A percentile compares a stretch with the other conserved stretches of the same genome.
These are phyloP conservation scores for Tuber brumale DNA, from an alignment of 495 filamentous ascomycete genomes.

Conservation along the genomic window DNA sequence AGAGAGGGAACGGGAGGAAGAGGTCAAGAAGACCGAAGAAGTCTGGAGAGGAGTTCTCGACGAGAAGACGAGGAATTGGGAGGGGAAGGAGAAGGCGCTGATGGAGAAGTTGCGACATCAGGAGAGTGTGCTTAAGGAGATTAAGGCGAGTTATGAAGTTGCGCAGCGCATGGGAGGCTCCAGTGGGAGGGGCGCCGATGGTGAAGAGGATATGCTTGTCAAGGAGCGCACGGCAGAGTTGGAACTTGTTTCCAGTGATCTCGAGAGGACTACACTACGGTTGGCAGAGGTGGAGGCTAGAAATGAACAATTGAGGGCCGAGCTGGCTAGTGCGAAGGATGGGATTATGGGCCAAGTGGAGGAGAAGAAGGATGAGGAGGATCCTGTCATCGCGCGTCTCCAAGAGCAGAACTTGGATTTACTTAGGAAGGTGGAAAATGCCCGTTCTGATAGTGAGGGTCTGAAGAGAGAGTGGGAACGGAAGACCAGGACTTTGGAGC, in stretches of 20 bases:
- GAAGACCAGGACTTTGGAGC: constrained; percentile 65
- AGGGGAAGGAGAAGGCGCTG: constrained; percentile 81
- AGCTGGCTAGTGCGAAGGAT: constrained; percentile 68
- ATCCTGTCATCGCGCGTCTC: constrained; percentile 75
- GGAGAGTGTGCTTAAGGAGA: constrained; percentile 81
- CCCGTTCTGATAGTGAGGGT: constrained; percentile 71
- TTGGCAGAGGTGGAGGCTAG: constrained; percentile 87
- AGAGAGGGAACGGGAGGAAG: constrained; percentile 60
- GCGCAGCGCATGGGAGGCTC: constrained; percentile 70
- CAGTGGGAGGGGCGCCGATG: constrained; percentile 31
- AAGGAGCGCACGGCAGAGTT: constrained; percentile 80
- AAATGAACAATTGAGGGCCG: constrained; percentile 86
- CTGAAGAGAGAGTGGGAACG: constrained; percentile 65
- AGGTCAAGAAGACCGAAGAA: constrained; percentile 75
- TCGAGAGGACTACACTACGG: constrained; percentile 80
- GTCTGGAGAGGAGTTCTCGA: constrained; percentile 88
- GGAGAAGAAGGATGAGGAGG: constrained; percentile 57
- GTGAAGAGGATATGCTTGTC: constrained; percentile 42
- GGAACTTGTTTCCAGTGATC: constrained; percentile 82
- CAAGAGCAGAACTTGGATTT: constrained; percentile 88
- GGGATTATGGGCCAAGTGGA: constrained; percentile 42
- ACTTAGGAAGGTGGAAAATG: constrained; percentile 75
- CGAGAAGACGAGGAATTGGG: constrained; percentile 95
- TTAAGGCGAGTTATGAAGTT: constrained; percentile 96
- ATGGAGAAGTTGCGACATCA: constrained; percentile 93